These are phyloP conservation scores for Leucocoprinus sp. DNA, from an alignment of 768 basidiomycete species.

Conservation along the genomic window DNA sequence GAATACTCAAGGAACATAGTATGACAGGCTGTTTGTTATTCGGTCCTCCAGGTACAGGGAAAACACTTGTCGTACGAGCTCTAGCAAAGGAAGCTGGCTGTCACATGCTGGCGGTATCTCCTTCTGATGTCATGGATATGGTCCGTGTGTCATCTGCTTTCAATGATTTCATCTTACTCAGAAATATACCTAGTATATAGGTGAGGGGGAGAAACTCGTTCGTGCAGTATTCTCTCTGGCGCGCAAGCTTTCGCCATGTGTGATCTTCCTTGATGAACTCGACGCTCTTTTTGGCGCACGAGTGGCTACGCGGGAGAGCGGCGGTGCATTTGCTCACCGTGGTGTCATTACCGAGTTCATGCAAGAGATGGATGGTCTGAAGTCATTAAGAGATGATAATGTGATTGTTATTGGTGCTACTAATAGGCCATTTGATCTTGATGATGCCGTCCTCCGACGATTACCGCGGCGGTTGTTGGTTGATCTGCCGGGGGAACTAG, in stretches of 20 bases:
- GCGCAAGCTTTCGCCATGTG: constrained; percentile 78
- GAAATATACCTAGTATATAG: constrained; percentile 56
- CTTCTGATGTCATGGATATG: constrained; percentile 97
- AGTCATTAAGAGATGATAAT: constrained; percentile 66
- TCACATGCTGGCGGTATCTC: constrained; percentile 83
- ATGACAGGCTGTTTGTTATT: constrained; percentile 90
- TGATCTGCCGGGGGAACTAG: constrained; percentile 81
- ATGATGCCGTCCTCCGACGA: constrained; percentile 86
- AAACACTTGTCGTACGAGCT: constrained; percentile 83
- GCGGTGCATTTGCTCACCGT: constrained; percentile 75
- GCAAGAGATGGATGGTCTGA: constrained; percentile 95
- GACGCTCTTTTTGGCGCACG: constrained; percentile 90
- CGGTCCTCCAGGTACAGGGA: constrained; percentile 87
- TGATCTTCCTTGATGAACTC: constrained; percentile 92
- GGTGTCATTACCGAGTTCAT: constrained; percentile 89
- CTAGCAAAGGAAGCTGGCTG: constrained; percentile 92
- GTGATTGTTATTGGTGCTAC: constrained; percentile 93
- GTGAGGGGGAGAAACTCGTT: constrained; percentile 86
- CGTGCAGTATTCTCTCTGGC: constrained; percentile 85
- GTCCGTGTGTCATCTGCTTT: constrained; percentile 29
- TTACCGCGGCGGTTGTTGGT: constrained; percentile 81
- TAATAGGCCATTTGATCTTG: constrained; percentile 84
- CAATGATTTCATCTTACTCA: constrained; percentile 3
- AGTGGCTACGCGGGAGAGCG: constrained; percentile 65
- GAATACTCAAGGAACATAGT: constrained; percentile 84